A percentile compares a stretch with the other conserved stretches of the same genome.
Evolutionary conservation across 495 filamentous ascomycete genomes (phyloP).

Genomic region (Daldinia bambusicola): DNA sequence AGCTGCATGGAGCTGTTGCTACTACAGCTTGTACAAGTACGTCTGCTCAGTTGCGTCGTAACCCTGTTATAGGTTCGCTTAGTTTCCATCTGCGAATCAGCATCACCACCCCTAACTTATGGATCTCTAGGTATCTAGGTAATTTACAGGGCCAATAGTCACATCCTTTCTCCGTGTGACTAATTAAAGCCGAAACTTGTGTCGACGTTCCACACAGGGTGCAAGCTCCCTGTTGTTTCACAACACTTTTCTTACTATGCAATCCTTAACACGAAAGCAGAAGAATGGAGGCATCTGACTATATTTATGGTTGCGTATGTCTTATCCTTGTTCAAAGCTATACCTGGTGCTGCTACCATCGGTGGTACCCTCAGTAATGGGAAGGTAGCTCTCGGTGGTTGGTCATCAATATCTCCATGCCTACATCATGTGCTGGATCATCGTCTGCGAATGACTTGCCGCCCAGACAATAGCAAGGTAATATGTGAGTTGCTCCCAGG

Average conservation of each 20-base stretch:
- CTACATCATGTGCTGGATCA: background rate
- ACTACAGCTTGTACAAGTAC: conserved; percentile 24
- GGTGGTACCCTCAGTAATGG: background rate
- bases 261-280: background rate
- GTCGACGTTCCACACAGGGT: conserved; percentile 22
- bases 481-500: background rate
- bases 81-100: conserved; percentile 23
- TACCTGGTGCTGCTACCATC: conserved; percentile 6
- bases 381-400: background rate
- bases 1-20: conserved; percentile 10
- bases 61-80: conserved; percentile 12
- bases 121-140: conserved; percentile 4
- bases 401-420: background rate
- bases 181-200: conserved; percentile 23
- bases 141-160: conserved; percentile 22
- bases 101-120: conserved; percentile 4
- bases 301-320: conserved; percentile 2
- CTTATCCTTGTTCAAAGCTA: background rate
- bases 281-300: conserved; percentile 7
- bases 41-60: conserved; percentile 14
- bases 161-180: conserved; percentile 22
- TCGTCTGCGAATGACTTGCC: conserved; percentile 17
- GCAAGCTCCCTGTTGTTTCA: background rate
- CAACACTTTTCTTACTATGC: conserved; percentile 9
- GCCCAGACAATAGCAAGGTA: conserved; percentile 6